Conservation (phyloP, 805 yeast species). For the Starmerella potacharoeniae region DNA sequence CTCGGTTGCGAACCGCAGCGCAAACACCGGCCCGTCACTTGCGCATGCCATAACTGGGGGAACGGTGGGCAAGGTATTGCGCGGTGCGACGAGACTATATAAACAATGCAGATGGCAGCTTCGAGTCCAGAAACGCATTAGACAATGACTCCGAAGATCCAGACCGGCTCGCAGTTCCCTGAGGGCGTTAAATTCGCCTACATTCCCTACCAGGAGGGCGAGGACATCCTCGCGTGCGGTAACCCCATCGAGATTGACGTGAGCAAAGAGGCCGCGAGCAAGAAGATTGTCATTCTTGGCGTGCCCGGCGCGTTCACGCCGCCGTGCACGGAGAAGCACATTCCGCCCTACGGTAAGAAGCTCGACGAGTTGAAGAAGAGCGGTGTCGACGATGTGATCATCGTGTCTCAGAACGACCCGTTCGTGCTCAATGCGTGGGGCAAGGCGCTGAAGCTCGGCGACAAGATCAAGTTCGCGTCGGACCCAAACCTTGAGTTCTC, state of each 20-base stretch:
- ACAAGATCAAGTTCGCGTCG: slow-evolving; percentile 43
- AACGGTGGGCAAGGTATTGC: slow-evolving; percentile 3
- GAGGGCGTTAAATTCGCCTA: slow-evolving; percentile 27
- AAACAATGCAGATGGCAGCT: background rate
- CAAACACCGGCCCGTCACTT: background rate
- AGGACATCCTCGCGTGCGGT: slow-evolving; percentile 31
- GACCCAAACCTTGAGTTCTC: slow-evolving; percentile 57
- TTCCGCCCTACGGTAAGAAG: slow-evolving; percentile 52
- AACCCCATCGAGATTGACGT: slow-evolving; percentile 30
- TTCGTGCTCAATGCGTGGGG: slow-evolving; percentile 65
- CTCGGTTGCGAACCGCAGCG: no score
- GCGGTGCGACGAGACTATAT: background rate
- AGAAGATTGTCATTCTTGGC: slow-evolving; percentile 56
- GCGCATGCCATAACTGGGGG: background rate
- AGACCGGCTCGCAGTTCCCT: slow-evolving; percentile 25
- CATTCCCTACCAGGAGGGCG: slow-evolving; percentile 28
- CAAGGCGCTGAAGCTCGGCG: slow-evolving; percentile 32
- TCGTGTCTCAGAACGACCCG: slow-evolving; percentile 59
- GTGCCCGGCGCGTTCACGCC: slow-evolving; percentile 89
- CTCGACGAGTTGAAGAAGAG: slow-evolving; percentile 42
- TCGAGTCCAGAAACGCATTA: no score
- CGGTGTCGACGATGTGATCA: slow-evolving; percentile 52
- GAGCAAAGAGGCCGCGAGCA: slow-evolving; percentile 31
- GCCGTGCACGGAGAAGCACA: slow-evolving; percentile 59
- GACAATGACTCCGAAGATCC: no score